Base-by-base conservation (phyloP, 495 filamentous ascomycete species). In the Hypoxylon cercidicola region DNA sequence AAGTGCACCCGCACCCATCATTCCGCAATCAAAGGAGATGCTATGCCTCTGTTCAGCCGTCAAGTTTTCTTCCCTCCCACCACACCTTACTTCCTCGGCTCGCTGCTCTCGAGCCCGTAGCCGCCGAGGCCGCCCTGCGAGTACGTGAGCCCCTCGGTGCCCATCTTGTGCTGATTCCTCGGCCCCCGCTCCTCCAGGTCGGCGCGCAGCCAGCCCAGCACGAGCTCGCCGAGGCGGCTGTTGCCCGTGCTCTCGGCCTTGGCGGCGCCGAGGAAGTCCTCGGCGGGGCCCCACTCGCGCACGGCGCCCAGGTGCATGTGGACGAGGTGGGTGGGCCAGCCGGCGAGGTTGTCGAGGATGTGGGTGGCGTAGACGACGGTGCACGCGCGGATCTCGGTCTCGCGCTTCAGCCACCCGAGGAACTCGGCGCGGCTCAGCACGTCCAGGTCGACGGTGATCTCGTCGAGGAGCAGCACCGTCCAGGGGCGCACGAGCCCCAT, bases 291-390 rank as follows among this genome's bases (percentile, higher is more conserved):
- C 88, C 88, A 93, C 70, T 90, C 89, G 80, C 90, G 93, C 39
- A 98, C 90, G 51, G 79, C 85, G 3, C 95, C 95, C 37, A 94
- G 70, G 71, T 91, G 87, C 93, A 98, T 97, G 68, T 97, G 93
- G 49, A 97, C 93, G 48, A 99, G 76, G 78, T 99, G 93, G 0
- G 89, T 96, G 48, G 95, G 95, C 95, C 95, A 99, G 32, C 85
- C 85, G 0, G 91, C 91, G 21, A 97, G 74, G 64, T 96, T 96
- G 72, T 99, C 95, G 68, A 99, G 74, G 52, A 99, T 97, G 74
- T 99, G 95, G 16, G 95, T 98, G 20, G 95, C 95, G 76, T 99
- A 99, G 21, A 98, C 93, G 66, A 99, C 90, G 2, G 95, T 97
- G 72, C 93, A 97, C 9, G 85, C 76, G 46, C 96, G 78, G 6